Conservation (phyloP, 371 early-diverging fungal genomes). For the Mortierella sp. region DNA sequence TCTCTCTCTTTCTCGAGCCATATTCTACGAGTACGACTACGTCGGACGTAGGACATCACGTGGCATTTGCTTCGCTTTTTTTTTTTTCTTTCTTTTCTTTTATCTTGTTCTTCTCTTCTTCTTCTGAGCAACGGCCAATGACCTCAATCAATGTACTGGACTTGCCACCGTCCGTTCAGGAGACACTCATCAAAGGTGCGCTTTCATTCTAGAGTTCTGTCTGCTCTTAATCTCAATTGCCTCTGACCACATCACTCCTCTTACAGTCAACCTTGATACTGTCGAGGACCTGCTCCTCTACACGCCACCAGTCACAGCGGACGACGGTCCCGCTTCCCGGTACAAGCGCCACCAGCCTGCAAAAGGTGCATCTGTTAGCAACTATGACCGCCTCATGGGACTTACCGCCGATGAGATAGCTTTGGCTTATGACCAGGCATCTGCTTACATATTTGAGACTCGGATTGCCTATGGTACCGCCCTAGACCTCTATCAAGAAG, state of each 20-base stretch:
- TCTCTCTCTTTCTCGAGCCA: too few relatives aligned
- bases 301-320: conserved; percentile 18
- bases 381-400: conserved; percentile 31
- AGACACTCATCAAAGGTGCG: conserved; percentile 24
- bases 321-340: conserved; percentile 11
- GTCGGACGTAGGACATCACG: too few relatives aligned
- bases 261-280: conserved; percentile 26
- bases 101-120: neutral
- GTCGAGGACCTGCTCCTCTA: conserved; percentile 47
- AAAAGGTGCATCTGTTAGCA: conserved; percentile 16
- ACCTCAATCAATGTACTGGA: conserved; percentile 45
- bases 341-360: conserved; percentile 40
- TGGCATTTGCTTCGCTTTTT: too few relatives aligned
- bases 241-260: too few relatives aligned
- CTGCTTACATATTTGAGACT: conserved; percentile 24
- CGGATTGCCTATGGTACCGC: conserved; percentile 42
- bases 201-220: too few relatives aligned
- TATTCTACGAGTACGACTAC: too few relatives aligned
- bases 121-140: conserved; percentile 23
- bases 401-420: conserved; percentile 30
- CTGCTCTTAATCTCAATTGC: too few relatives aligned
- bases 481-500: conserved; percentile 36
- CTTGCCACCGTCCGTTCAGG: conserved; percentile 29
- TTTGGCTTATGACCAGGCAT: conserved; percentile 31
- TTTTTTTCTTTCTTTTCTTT: neutral